Percentiles rank a stretch among this genome's conserved stretches.
Conservation (phyloP, 2,329 filamentous ascomycete species). For the Chaetothyriales sp. region DNA sequence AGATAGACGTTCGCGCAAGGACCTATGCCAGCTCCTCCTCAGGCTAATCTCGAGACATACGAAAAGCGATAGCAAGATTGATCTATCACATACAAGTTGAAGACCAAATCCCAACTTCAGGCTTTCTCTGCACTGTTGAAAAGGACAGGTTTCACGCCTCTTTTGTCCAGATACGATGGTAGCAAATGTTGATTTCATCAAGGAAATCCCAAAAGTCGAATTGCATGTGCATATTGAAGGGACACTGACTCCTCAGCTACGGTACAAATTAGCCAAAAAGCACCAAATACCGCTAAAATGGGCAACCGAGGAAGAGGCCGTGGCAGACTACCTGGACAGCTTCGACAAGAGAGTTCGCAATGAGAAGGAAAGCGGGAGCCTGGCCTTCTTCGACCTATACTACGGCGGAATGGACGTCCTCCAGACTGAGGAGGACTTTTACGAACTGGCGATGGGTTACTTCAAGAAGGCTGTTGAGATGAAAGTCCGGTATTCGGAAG, state of each 20-base stretch:
- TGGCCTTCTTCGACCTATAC: slow-evolving; percentile 69
- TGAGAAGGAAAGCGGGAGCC: slow-evolving; percentile 60
- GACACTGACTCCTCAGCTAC: slow-evolving; percentile 53
- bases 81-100: too few relatives aligned
- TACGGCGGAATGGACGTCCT: slow-evolving; percentile 63
- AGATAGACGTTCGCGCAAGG: too few relatives aligned
- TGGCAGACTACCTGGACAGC: slow-evolving; percentile 55
- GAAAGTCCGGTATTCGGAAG: slow-evolving; percentile 57
- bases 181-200: too few relatives aligned
- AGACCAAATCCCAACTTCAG: too few relatives aligned
- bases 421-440: slow-evolving; percentile 52
- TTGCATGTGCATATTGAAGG: slow-evolving; percentile 69
- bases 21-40: too few relatives aligned
- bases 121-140: too few relatives aligned
- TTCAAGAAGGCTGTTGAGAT: slow-evolving; percentile 51
- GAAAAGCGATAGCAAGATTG: too few relatives aligned
- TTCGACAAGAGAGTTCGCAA: too few relatives aligned
- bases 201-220: slow-evolving; percentile 75
- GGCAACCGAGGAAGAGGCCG: slow-evolving; percentile 40
- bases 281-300: slow-evolving; percentile 51
- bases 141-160: too few relatives aligned
- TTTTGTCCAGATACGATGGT: too few relatives aligned
- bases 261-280: slow-evolving; percentile 54
- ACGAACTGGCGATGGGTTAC: slow-evolving; percentile 58
- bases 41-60: too few relatives aligned